Evolutionary conservation across 2,329 filamentous ascomycete genomes (phyloP).

Genomic region (Nemania bipapillata): DNA sequence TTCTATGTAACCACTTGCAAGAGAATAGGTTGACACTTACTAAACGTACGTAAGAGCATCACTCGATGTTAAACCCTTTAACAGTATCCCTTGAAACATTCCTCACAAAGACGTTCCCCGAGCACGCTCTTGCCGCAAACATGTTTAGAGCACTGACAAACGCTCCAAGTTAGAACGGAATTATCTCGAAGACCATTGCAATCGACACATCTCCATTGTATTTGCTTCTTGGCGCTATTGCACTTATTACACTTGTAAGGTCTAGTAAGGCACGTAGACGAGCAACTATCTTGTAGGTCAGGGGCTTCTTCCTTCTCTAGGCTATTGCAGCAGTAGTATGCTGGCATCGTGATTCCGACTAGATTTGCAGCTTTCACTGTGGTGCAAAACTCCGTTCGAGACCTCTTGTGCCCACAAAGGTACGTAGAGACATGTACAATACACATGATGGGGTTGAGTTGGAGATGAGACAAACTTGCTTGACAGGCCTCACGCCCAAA

Average conservation of each 20-base stretch:
- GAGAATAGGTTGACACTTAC: conserved; percentile 32
- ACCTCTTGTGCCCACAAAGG: conserved; percentile 43
- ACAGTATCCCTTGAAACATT: conserved; percentile 17
- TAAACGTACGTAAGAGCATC: conserved; percentile 36
- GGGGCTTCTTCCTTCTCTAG: background rate
- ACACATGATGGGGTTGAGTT: conserved; percentile 32
- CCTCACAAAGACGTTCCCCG: conserved; percentile 29
- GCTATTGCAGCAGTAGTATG: conserved; percentile 26
- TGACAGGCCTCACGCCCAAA: background rate
- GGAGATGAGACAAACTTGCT: background rate
- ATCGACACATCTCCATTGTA: conserved; percentile 42
- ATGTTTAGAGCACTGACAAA: conserved; percentile 37
- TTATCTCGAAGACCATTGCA: conserved; percentile 37
- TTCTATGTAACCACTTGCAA: too few relatives aligned
- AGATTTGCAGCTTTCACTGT: conserved; percentile 37
- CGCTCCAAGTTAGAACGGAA: conserved; percentile 21
- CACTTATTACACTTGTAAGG: conserved; percentile 43
- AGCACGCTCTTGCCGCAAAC: conserved; percentile 26
- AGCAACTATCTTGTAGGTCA: conserved; percentile 42
- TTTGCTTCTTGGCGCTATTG: conserved; percentile 34
- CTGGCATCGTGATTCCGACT: conserved; percentile 3
- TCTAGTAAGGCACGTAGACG: conserved; percentile 39
- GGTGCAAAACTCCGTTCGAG: conserved; percentile 39
- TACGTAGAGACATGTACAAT: conserved; percentile 36
- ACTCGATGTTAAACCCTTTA: conserved; percentile 8